Conservation (phyloP, 2,329 filamentous ascomycete species). For the Chaetothyriales sp. region DNA sequence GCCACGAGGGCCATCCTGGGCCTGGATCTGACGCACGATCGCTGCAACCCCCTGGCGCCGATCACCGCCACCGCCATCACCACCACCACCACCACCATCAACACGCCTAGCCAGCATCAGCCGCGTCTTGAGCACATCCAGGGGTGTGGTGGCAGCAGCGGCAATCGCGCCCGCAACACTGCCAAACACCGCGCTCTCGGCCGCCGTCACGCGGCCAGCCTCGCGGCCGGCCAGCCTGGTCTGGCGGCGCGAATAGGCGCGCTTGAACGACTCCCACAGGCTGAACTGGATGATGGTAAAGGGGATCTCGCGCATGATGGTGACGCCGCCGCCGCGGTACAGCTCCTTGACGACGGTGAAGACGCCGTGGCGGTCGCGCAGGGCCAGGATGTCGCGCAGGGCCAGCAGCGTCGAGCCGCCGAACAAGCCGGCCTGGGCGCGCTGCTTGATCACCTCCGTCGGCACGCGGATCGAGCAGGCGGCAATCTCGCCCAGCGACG, state of each 20-base stretch:
- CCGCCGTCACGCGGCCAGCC: conserved; percentile 45
- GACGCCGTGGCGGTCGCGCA: conserved; percentile 20
- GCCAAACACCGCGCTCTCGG: conserved; percentile 73
- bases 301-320: conserved; percentile 86
- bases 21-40: conserved; percentile 50
- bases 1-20: conserved; percentile 29
- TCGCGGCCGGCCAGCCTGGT: conserved; percentile 36
- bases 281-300: conserved; percentile 97
- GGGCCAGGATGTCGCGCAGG: conserved; percentile 52
- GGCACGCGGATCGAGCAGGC: conserved; percentile 87
- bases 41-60: conserved; percentile 22
- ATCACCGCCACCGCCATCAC: conserved; percentile 19
- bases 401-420: conserved; percentile 53
- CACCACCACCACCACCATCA: conserved; percentile 34
- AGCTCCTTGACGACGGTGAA: conserved; percentile 57
- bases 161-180: conserved; percentile 71
- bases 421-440: conserved; percentile 76
- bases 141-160: conserved; percentile 73
- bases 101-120: conserved; percentile 74
- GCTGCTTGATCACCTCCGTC: conserved; percentile 93
- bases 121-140: conserved; percentile 92
- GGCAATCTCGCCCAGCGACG: conserved; percentile 72
- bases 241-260: conserved; percentile 26
- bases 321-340: conserved; percentile 84
- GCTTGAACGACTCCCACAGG: conserved; percentile 86